phyloP scores from a whole-genome alignment of 805 yeast genomes.

The Pichia gijzeniarum region DNA sequence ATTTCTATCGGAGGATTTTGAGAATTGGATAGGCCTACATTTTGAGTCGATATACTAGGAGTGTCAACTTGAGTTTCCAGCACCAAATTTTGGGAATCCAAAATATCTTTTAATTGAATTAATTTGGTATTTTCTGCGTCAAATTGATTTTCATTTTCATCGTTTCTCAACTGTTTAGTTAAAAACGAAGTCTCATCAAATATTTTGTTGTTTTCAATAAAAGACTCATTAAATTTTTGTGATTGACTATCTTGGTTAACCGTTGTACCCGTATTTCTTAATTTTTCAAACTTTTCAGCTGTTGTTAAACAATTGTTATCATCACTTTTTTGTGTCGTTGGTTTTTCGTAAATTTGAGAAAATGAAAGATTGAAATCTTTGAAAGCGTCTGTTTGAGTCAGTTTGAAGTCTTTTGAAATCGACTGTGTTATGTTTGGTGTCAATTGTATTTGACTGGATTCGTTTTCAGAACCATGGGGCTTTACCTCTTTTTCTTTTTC shows the following conservation, averaged over 20 bases:
- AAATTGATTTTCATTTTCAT: neutral
- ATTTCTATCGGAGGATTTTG: too few species aligned
- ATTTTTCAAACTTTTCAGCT: constrained; percentile 16
- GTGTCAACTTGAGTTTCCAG: constrained; percentile 29
- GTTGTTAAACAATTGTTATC: constrained; percentile 2
- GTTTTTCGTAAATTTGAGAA: constrained; percentile 21
- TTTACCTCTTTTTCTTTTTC: neutral
- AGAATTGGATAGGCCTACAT: neutral
- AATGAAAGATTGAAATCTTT: constrained; percentile 21
- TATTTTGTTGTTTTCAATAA: neutral
- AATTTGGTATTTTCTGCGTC: neutral
- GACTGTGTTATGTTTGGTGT: neutral
- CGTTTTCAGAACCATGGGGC: too few species aligned
- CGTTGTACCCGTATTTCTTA: constrained; percentile 8
- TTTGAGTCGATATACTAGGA: constrained; percentile 1
- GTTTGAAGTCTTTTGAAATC: constrained; percentile 11
- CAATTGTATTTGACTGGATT: neutral
- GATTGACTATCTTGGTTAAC: neutral
- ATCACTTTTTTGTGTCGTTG: constrained; percentile 16
- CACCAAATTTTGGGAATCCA: constrained; percentile 27
- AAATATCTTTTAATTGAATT: constrained; percentile 15
- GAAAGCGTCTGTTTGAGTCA: constrained; percentile 13
- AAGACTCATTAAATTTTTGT: constrained; percentile 1
- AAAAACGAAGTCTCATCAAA: constrained; percentile 4
- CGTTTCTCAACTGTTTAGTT: constrained; percentile 1